These are phyloP conservation scores for Golubevia pallescens DNA, from an alignment of 1,284 basidiomycete species.

Conservation along the genomic window DNA sequence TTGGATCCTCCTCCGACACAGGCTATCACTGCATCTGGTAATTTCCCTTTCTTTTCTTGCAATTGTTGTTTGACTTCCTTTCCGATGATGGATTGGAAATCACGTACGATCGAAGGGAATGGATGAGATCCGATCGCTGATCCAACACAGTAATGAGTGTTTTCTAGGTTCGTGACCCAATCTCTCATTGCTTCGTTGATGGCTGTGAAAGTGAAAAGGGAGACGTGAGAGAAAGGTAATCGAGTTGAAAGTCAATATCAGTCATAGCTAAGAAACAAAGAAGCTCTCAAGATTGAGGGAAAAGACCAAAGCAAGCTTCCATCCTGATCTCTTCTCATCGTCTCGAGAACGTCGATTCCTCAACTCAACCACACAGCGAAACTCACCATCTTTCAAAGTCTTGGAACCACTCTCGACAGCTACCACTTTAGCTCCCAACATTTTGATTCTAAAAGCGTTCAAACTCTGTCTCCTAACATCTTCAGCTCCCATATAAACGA, in stretches of 20 bases:
- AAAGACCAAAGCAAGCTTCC: too few relatives aligned
- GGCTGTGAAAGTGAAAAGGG: too few relatives aligned
- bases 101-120: constrained; percentile 97
- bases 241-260: too few relatives aligned
- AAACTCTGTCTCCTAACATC: constrained; percentile 92
- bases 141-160: constrained; percentile 94
- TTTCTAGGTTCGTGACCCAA: constrained; percentile 90
- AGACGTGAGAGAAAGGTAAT: too few relatives aligned
- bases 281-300: too few relatives aligned
- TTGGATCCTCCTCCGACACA: constrained; percentile 98
- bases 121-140: constrained; percentile 98
- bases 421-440: constrained; percentile 77
- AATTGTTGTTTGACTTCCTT: constrained; percentile 92
- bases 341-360: too few relatives aligned
- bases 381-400: constrained; percentile 63
- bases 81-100: constrained; percentile 96
- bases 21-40: constrained; percentile 92
- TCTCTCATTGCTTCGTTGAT: constrained; percentile 83
- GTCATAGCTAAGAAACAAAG: too few relatives aligned
- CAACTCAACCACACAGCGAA: too few relatives aligned
- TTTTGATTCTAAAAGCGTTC: constrained; percentile 97
- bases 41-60: constrained; percentile 75
- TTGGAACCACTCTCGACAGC: constrained; percentile 60
- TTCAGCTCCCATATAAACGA: constrained; percentile 99
- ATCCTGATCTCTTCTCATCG: too few relatives aligned